phyloP scores from a whole-genome alignment of 176 grass and related monocot genomes.

The Oryza longistaminata region DNA sequence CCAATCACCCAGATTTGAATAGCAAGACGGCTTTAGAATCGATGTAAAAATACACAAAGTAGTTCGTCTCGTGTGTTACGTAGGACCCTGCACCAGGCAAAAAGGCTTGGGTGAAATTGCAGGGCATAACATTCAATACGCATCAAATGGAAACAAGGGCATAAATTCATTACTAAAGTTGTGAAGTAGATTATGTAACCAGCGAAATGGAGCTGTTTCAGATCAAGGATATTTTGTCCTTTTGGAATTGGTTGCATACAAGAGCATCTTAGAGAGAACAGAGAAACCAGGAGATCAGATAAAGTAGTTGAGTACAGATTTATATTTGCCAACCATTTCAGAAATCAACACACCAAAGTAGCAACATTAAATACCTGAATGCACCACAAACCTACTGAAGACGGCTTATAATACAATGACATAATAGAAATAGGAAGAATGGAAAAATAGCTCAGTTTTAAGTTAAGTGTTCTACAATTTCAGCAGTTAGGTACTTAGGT shows the following conservation, averaged over 20 bases:
- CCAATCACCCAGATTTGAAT: constrained; percentile 81
- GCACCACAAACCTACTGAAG: background rate
- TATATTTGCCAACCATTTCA: background rate
- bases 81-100: constrained; percentile 52
- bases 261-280: too few relatives aligned
- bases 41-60: constrained; percentile 82
- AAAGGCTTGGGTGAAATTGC: constrained; percentile 17
- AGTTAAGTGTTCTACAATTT: background rate
- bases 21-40: constrained; percentile 80
- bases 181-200: background rate
- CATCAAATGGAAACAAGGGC: background rate
- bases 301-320: background rate
- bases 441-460: background rate
- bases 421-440: background rate
- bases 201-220: background rate
- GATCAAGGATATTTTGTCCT: background rate
- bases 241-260: background rate
- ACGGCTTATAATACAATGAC: background rate
- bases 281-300: background rate
- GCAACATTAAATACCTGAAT: background rate
- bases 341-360: background rate
- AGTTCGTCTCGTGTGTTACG: constrained; percentile 83
- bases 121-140: background rate
- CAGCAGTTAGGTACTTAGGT: background rate
- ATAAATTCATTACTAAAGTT: background rate